These are phyloP conservation scores for Cyclostephanos tholiformis DNA, from an alignment of 108 stramenopile species.

Conservation along the genomic window DNA sequence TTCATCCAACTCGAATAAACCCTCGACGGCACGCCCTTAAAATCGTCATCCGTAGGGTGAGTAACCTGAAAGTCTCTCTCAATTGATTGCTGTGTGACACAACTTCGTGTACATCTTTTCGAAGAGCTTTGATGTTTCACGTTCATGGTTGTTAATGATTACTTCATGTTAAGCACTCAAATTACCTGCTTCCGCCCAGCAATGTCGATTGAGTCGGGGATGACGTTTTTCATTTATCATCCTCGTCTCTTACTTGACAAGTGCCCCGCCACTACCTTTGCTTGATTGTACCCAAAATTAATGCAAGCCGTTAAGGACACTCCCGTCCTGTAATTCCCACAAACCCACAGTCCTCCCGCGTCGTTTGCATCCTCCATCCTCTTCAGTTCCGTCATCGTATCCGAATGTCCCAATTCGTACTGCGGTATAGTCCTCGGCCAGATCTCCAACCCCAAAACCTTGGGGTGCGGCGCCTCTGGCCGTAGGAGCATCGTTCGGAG, in stretches of 20 bases:
- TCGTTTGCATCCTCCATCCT: conserved; percentile 43
- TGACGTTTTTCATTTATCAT: background rate
- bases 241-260: conserved; percentile 40
- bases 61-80: too few species aligned
- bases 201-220: background rate
- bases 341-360: conserved; percentile 79
- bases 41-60: too few species aligned
- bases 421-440: conserved; percentile 96
- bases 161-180: too few species aligned
- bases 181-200: background rate
- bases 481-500: conserved; percentile 84
- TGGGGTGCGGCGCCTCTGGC: conserved; percentile 76
- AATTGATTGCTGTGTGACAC: too few species aligned
- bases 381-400: conserved; percentile 66
- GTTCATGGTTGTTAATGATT: too few species aligned
- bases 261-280: conserved; percentile 69
- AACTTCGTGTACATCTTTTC: too few species aligned
- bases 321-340: conserved; percentile 94
- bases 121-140: too few species aligned
- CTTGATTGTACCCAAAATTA: conserved; percentile 89
- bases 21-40: too few species aligned
- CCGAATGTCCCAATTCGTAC: conserved; percentile 85
- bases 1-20: too few species aligned
- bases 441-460: conserved; percentile 83
- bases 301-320: conserved; percentile 97